These are phyloP conservation scores for Scorias spongiosa DNA, from an alignment of 2,329 filamentous ascomycete genomes.

Conservation along the genomic window DNA sequence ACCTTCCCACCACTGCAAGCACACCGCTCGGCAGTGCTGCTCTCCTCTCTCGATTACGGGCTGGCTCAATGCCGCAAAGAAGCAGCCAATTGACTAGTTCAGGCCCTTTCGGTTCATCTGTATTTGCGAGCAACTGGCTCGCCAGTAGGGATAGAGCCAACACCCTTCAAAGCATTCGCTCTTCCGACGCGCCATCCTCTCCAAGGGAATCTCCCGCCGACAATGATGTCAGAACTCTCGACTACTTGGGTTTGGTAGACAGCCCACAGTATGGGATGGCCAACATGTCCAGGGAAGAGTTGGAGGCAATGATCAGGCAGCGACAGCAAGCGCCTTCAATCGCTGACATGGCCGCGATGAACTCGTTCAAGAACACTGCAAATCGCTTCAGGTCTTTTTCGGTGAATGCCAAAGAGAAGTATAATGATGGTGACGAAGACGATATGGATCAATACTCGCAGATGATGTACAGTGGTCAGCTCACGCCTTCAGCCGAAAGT, in stretches of 20 bases:
- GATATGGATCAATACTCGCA: slow-evolving; percentile 34
- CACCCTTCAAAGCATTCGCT: slow-evolving; percentile 80
- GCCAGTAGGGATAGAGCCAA: slow-evolving; percentile 67
- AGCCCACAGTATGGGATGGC: slow-evolving; percentile 70
- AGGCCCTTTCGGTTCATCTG: slow-evolving; percentile 66
- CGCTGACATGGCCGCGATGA: slow-evolving; percentile 59
- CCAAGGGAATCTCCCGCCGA: slow-evolving; percentile 74
- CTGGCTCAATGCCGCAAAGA: slow-evolving; percentile 87
- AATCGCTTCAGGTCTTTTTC: slow-evolving; percentile 95
- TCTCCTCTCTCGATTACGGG: slow-evolving; percentile 69
- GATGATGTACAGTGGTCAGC: slow-evolving; percentile 40
- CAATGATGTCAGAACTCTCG: slow-evolving; percentile 79
- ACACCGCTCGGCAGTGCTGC: slow-evolving; percentile 48
- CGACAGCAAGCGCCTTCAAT: slow-evolving; percentile 47
- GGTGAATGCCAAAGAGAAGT: slow-evolving; percentile 96
- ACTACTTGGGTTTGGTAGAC: slow-evolving; percentile 89
- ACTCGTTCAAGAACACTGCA: slow-evolving; percentile 54
- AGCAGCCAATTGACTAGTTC: slow-evolving; percentile 46
- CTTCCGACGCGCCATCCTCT: slow-evolving; percentile 72
- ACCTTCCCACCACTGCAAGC: slow-evolving; percentile 27
- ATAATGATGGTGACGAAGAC: slow-evolving; percentile 68
- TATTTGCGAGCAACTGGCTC: slow-evolving; percentile 80
- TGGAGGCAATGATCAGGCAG: slow-evolving; percentile 35
- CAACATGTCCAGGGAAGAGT: slow-evolving; percentile 48
- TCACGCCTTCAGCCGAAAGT: slow-evolving; percentile 43